Evolutionary conservation across 352 stramenopile species (phyloP).

Genomic region (Phytophthora podocarpi): DNA sequence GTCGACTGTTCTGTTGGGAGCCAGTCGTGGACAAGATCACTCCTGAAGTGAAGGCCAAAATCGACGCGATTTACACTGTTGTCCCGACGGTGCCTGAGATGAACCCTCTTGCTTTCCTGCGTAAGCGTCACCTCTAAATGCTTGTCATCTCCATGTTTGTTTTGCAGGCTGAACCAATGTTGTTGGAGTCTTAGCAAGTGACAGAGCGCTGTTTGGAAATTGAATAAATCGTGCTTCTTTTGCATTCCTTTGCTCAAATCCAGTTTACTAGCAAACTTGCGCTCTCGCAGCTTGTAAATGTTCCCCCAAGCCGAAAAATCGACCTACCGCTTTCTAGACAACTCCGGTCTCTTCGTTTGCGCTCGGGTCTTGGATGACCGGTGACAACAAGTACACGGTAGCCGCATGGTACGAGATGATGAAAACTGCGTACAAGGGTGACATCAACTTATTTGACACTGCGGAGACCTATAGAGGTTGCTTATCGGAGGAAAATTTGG

Average conservation of each 20-base stretch:
- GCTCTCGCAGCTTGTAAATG: too few species aligned
- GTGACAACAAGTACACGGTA: background rate
- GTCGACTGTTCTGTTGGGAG: constrained; percentile 21
- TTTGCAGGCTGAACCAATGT: too few species aligned
- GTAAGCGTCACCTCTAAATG: constrained; percentile 13
- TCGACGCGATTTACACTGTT: constrained; percentile 3
- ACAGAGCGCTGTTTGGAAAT: too few species aligned
- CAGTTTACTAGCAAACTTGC: too few species aligned
- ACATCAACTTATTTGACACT: background rate
- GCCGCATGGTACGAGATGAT: background rate
- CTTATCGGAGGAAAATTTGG: too few species aligned
- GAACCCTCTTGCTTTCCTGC: background rate
- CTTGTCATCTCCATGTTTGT: too few species aligned
- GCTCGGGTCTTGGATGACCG: background rate
- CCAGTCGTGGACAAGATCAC: constrained; percentile 17
- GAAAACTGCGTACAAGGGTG: background rate
- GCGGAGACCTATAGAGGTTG: background rate
- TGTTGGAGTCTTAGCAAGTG: too few species aligned
- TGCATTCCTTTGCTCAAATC: too few species aligned
- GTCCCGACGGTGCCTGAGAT: background rate
- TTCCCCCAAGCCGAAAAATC: too few species aligned
- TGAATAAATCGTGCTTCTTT: too few species aligned
- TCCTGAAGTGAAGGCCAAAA: constrained; percentile 9
- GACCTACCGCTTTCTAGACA: too few species aligned
- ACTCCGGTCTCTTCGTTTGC: background rate